Evolutionary conservation across 345 rosid species (phyloP).

Genomic region (Citrus trifoliata): DNA sequence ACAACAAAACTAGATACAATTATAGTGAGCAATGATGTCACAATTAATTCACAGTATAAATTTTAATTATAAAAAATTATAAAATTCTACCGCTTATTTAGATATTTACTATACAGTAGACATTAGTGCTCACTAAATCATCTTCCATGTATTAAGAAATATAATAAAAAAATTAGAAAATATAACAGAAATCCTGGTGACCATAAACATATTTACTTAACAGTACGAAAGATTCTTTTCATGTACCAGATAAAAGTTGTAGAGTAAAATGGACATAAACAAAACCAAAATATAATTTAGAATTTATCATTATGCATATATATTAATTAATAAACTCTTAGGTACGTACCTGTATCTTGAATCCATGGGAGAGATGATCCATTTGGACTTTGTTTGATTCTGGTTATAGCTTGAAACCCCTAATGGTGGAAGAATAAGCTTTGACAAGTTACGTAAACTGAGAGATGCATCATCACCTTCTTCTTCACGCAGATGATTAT

Average conservation of each 20-base stretch:
- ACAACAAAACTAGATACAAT: too few relatives aligned
- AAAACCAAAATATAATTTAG: background rate
- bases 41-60: too few relatives aligned
- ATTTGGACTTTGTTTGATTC: slow-evolving; percentile 32
- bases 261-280: background rate
- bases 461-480: slow-evolving; percentile 36
- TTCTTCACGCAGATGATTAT: background rate
- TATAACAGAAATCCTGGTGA: background rate
- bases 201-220: background rate
- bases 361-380: slow-evolving; percentile 79
- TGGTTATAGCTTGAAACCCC: slow-evolving; percentile 65
- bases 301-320: background rate
- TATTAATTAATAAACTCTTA: too few relatives aligned
- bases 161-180: background rate
- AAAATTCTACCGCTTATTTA: too few relatives aligned
- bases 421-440: slow-evolving; percentile 88
- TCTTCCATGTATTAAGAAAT: background rate
- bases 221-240: background rate
- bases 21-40: too few relatives aligned
- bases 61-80: too few relatives aligned
- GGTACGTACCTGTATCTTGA: slow-evolving; percentile 93
- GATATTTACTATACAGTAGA: too few relatives aligned
- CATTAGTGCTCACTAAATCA: too few relatives aligned
- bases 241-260: background rate
- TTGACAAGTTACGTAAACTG: slow-evolving; percentile 55